Conservation (phyloP, 73 alveolate species). For the Paramecium primaurelia region DNA sequence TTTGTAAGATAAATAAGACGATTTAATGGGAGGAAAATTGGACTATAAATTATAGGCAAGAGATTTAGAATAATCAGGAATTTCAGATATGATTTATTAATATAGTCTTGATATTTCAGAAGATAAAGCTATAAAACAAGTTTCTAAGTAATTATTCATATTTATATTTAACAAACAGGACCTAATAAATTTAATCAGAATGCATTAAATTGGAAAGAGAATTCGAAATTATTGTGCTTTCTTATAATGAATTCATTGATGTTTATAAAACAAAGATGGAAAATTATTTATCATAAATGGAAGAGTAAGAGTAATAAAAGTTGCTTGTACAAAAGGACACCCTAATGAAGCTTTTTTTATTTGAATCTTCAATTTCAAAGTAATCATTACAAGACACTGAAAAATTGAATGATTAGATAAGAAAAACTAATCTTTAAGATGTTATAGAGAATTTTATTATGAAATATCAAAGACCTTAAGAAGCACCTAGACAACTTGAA, state of each 20-base stretch:
- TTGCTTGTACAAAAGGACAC: background rate
- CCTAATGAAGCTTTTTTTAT: background rate
- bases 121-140: background rate
- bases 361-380: background rate
- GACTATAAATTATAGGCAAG: background rate
- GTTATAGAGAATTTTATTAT: background rate
- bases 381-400: background rate
- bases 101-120: background rate
- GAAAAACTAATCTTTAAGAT: background rate
- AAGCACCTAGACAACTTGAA: background rate
- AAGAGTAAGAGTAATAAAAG: background rate
- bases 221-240: background rate
- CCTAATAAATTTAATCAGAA: background rate
- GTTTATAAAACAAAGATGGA: background rate
- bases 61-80: background rate
- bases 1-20: conserved; percentile 25
- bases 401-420: background rate
- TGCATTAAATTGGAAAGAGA: background rate
- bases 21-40: background rate
- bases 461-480: background rate
- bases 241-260: conserved; percentile 33
- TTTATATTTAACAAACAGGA: background rate
- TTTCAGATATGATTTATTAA: background rate
- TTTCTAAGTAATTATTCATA: background rate
- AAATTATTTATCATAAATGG: background rate